A percentile compares a stretch with the other conserved stretches of the same genome.
These are phyloP conservation scores for Fusarium continuum DNA, from an alignment of 2,329 filamentous ascomycete genomes.

Conservation along the genomic window DNA sequence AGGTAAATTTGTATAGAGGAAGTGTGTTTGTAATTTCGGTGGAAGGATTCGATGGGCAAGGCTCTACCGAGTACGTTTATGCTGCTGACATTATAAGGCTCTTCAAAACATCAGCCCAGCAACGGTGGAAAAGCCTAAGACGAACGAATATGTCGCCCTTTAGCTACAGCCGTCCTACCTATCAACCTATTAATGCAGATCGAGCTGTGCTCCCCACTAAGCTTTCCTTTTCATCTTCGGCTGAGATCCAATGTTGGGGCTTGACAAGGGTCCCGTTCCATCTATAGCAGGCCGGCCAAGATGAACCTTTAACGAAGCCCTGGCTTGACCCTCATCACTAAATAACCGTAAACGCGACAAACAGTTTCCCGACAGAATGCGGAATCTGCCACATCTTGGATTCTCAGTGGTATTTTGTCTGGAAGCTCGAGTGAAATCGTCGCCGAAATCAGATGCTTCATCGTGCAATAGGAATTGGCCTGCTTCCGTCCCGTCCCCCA, in stretches of 20 bases:
- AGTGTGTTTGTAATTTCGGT: not conserved
- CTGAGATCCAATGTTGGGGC: slow-evolving; percentile 15
- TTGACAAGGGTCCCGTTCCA: slow-evolving; percentile 9
- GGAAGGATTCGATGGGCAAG: slow-evolving; percentile 8
- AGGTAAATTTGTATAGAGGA: not conserved
- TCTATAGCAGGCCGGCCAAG: slow-evolving; percentile 17
- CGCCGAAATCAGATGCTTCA: slow-evolving; percentile 13
- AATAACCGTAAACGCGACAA: not conserved
- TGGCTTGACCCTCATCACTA: not conserved
- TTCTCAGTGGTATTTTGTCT: not conserved
- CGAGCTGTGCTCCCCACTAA: slow-evolving; percentile 2
- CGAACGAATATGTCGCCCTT: not conserved
- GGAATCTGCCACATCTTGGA: not conserved
- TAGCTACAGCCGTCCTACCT: no score
- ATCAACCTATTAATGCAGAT: no score
- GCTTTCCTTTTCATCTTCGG: slow-evolving; percentile 6
- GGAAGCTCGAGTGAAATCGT: not conserved
- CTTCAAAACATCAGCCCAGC: not conserved
- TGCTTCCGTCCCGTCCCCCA: slow-evolving; percentile 25
- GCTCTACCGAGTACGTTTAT: not conserved
- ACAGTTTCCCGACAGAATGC: not conserved
- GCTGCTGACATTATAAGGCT: no score
- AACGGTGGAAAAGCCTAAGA: not conserved
- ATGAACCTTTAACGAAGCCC: slow-evolving; percentile 17
- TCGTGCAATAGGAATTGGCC: slow-evolving; percentile 19